Evolutionary conservation across 2,329 filamentous ascomycete genomes (phyloP), one percentile per base, ranked within the genome.

Genomic region (Fusarium brachygibbosum): DNA sequence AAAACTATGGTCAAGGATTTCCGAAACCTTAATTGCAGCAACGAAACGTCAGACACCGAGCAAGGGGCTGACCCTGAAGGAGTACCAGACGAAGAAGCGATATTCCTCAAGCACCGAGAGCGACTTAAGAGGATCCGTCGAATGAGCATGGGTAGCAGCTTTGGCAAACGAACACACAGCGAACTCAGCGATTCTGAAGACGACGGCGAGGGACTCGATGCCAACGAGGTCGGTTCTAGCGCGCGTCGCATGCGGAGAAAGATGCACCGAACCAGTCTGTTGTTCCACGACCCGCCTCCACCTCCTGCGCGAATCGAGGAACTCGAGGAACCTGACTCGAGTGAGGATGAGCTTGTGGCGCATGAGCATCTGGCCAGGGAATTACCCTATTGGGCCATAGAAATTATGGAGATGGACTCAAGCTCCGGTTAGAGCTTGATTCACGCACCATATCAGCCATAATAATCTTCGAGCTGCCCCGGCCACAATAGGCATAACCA

Each of bases 151-250:
- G 84, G 85, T 46, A 86, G 84, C 69, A 86, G 84, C 75, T 83
- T 86, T 55, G 83, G 84, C 67, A 87, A 87, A 77, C 80, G 85
- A 37, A 86, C 84, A 28, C 82, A 86, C 67, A 85, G 82, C 72
- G 85, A 87, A 73, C 81, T 85, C 58, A 85, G 83, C 73, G 85
- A 85, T 65, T 83, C 83, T 11, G 84, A 85, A 63, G 77, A 80
- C 58, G 78, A 81, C 14, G 80, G 80, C 41, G 74, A 79, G 16
- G 78, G 78, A 19, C 76, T 79, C 38, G 82, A 85, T 37, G 78
- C 77, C 55, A 79, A 80, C 53, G 79, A 81, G 21, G 79, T 79
- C 12, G 84, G 83, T 16, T 84, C 81, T 16, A 84, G 83, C 65
- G 84, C 84, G 12, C 81, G 84, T 21, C 81, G 84, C 29, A 76